Percentiles rank a stretch among this genome's conserved stretches.
These are phyloP conservation scores for Leccinum solheimii DNA, from an alignment of 1,284 basidiomycete genomes.

Conservation along the genomic window DNA sequence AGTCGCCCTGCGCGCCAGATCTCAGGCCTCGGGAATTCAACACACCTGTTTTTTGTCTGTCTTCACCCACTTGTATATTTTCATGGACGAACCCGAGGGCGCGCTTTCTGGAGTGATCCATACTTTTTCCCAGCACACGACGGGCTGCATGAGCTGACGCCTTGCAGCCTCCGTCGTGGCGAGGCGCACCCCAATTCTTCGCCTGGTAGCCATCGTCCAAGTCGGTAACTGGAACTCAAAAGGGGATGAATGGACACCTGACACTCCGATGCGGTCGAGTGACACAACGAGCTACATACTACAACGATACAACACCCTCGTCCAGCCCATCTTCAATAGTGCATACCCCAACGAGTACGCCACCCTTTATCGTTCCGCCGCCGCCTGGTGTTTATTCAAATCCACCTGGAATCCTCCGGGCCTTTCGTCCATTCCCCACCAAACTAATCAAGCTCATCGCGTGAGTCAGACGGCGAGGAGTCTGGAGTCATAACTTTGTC, in stretches of 20 bases:
- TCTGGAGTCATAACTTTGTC: no score
- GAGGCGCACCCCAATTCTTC: slow-evolving; percentile 71
- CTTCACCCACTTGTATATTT: slow-evolving; percentile 71
- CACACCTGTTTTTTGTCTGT: slow-evolving; percentile 71
- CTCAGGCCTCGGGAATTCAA: background rate
- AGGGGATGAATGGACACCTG: slow-evolving; percentile 18
- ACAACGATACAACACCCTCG: background rate
- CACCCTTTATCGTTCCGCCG: slow-evolving; percentile 32
- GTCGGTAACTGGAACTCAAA: background rate
- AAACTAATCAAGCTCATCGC: slow-evolving; percentile 63
- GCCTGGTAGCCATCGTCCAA: slow-evolving; percentile 59
- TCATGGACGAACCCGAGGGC: slow-evolving; percentile 56
- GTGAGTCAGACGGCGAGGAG: slow-evolving; percentile 29
- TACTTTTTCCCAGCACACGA: slow-evolving; percentile 73
- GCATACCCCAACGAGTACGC: slow-evolving; percentile 8
- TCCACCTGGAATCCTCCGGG: slow-evolving; percentile 38
- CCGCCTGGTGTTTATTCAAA: slow-evolving; percentile 21
- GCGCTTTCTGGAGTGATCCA: slow-evolving; percentile 60
- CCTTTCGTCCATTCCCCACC: slow-evolving; percentile 55
- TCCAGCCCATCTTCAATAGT: no score
- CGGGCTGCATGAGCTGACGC: slow-evolving; percentile 78
- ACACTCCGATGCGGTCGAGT: slow-evolving; percentile 11
- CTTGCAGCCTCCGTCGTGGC: slow-evolving; percentile 76
- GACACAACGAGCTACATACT: background rate
- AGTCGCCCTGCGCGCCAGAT: slow-evolving; percentile 1